Conservation (phyloP, 202 grass and related monocot genomes). For the Carex sylvatica region DNA sequence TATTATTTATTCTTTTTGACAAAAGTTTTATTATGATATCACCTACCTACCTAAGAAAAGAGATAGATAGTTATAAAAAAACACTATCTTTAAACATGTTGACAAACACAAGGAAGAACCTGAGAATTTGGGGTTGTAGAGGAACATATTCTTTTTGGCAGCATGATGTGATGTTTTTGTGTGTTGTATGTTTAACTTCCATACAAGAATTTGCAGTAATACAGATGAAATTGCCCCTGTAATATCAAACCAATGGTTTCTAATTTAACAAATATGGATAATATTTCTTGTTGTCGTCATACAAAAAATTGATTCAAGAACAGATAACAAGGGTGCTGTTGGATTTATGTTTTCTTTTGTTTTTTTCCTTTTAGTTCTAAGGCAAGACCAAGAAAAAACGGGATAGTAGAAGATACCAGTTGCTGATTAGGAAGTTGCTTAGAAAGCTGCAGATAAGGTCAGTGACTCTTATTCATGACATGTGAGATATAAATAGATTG, state of each 20-base stretch:
- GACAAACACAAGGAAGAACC: neutral
- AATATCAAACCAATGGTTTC: neutral
- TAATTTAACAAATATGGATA: neutral
- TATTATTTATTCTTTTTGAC: neutral
- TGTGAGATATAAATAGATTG: no score
- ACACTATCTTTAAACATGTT: neutral
- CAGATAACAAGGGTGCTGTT: slow-evolving; percentile 93
- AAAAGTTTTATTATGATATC: no score
- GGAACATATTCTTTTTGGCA: neutral
- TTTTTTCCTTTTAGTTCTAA: no score
- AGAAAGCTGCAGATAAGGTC: no score
- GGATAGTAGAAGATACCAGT: no score
- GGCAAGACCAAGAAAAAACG: no score
- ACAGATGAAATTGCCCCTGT: neutral
- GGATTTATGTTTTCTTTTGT: slow-evolving; percentile 4
- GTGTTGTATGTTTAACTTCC: neutral
- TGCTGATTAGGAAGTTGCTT: no score
- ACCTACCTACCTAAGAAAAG: neutral
- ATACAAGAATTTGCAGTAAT: neutral
- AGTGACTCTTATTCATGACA: no score
- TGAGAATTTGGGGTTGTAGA: neutral
- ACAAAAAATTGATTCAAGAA: slow-evolving; percentile 85
- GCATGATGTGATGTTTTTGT: neutral
- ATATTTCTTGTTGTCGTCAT: neutral
- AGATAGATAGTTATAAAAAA: neutral